These are phyloP conservation scores for Stephanodiscus minutulus DNA, from an alignment of 108 stramenopile genomes.

Conservation along the genomic window DNA sequence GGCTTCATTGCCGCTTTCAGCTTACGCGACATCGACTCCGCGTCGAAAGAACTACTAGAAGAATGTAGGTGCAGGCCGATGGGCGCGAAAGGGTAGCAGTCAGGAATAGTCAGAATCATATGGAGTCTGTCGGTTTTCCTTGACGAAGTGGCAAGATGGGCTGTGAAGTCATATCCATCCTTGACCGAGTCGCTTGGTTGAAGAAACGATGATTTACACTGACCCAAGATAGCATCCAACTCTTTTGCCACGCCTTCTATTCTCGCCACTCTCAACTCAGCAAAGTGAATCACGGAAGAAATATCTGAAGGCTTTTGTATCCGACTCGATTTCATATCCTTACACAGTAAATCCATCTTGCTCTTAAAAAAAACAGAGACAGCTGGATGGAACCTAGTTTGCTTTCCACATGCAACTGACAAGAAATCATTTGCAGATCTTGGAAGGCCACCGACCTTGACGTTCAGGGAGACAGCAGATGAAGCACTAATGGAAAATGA, in stretches of 20 bases:
- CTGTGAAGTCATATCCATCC: conserved; percentile 44
- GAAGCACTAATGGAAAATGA: conserved; percentile 35
- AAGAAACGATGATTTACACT: conserved; percentile 39
- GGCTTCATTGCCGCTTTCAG: conserved; percentile 66
- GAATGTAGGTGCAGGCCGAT: conserved; percentile 50
- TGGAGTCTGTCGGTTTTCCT: conserved; percentile 29
- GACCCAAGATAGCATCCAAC: conserved; percentile 23
- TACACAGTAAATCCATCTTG: conserved; percentile 35
- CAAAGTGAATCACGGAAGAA: conserved; percentile 32
- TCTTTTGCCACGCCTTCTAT: conserved; percentile 43
- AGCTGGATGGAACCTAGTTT: conserved; percentile 38
- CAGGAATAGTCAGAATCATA: conserved; percentile 54
- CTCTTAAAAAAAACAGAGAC: conserved; percentile 30
- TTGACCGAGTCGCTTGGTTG: conserved; percentile 34
- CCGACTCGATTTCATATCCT: conserved; percentile 27
- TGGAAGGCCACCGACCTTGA: conserved; percentile 15
- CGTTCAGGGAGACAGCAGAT: conserved; percentile 19
- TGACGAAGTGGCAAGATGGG: conserved; percentile 47
- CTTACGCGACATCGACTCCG: conserved; percentile 48
- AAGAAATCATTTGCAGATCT: conserved; percentile 23
- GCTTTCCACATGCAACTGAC: conserved; percentile 22
- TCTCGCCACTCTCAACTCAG: conserved; percentile 33
- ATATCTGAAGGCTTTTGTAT: conserved; percentile 21
- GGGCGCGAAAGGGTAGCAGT: conserved; percentile 69
- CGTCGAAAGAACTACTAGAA: conserved; percentile 44